Conservation (phyloP, 345 rosid species). For the Camelina hispida region DNA sequence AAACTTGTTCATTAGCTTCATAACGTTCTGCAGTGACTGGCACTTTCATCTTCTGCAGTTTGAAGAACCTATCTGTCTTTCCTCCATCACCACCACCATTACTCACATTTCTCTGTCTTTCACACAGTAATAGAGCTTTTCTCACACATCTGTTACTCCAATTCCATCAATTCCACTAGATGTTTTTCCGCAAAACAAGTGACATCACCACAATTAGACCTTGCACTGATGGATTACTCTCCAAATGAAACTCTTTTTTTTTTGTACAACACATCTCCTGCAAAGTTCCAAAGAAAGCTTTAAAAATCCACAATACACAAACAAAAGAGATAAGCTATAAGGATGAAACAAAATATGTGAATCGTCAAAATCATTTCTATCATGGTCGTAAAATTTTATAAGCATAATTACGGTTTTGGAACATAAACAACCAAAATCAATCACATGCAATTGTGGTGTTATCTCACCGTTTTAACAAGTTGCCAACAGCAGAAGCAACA, state of each 20-base stretch:
- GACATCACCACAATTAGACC: no score
- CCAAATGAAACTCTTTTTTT: constrained; percentile 80
- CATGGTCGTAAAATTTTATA: not conserved
- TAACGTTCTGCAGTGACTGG: constrained; percentile 48
- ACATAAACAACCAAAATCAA: constrained; percentile 5
- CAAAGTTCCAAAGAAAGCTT: constrained; percentile 24
- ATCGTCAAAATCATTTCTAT: constrained; percentile 19
- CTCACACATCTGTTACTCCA: constrained; percentile 61
- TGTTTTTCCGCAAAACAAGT: no score
- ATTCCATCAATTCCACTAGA: constrained; percentile 47
- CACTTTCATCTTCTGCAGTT: constrained; percentile 46
- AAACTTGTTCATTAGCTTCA: constrained; percentile 27
- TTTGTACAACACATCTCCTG: constrained; percentile 92
- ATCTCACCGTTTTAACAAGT: constrained; percentile 98
- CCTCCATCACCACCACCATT: constrained; percentile 18
- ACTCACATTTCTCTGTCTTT: constrained; percentile 31
- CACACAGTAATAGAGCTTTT: constrained; percentile 44
- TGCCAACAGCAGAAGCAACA: constrained; percentile 87
- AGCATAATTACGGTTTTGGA: not conserved
- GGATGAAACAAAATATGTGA: not conserved
- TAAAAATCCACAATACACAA: constrained; percentile 11
- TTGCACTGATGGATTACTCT: constrained; percentile 22
- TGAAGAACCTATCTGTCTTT: constrained; percentile 51
- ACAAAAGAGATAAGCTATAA: constrained; percentile 27
- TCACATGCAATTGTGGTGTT: constrained; percentile 96